Percentiles rank a stretch among this genome's conserved stretches.
phyloP scores from a whole-genome alignment of 768 basidiomycete species.

The Sporobolomyces pararoseus region DNA sequence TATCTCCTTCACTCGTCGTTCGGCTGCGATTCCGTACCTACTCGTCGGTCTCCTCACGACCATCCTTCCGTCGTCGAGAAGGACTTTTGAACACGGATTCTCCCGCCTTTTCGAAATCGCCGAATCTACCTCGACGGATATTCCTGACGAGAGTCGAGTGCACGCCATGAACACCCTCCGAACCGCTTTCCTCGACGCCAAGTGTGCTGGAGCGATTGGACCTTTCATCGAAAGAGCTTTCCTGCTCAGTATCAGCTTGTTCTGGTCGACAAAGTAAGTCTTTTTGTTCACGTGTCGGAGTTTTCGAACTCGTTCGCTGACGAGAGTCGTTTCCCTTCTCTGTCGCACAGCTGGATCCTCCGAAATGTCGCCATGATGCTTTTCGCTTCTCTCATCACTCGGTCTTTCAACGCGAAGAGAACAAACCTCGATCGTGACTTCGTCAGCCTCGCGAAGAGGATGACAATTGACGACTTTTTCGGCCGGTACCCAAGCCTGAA shows the following conservation, averaged over 20 bases:
- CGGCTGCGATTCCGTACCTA: constrained; percentile 38
- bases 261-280: constrained; percentile 37
- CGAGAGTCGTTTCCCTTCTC: neutral
- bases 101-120: constrained; percentile 37
- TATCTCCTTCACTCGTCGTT: constrained; percentile 41
- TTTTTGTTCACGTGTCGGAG: too few relatives aligned
- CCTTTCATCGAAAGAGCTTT: constrained; percentile 35
- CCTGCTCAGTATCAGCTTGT: constrained; percentile 35
- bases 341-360: constrained; percentile 31
- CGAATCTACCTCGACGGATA: constrained; percentile 34
- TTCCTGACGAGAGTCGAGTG: constrained; percentile 32
- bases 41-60: constrained; percentile 39
- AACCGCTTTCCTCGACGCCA: constrained; percentile 39
- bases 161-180: constrained; percentile 43
- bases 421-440: constrained; percentile 39
- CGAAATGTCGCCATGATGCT: constrained; percentile 42
- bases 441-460: constrained; percentile 13
- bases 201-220: constrained; percentile 23
- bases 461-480: constrained; percentile 37
- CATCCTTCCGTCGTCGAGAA: constrained; percentile 28
- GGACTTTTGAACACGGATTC: constrained; percentile 26
- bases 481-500: constrained; percentile 29
- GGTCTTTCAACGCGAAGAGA: constrained; percentile 27
- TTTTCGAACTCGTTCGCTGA: accelerated
- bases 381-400: constrained; percentile 35